Percentiles rank a stretch among this genome's conserved stretches.
phyloP scores from a whole-genome alignment of 768 basidiomycete species.

The Tulasnella sp. region DNA sequence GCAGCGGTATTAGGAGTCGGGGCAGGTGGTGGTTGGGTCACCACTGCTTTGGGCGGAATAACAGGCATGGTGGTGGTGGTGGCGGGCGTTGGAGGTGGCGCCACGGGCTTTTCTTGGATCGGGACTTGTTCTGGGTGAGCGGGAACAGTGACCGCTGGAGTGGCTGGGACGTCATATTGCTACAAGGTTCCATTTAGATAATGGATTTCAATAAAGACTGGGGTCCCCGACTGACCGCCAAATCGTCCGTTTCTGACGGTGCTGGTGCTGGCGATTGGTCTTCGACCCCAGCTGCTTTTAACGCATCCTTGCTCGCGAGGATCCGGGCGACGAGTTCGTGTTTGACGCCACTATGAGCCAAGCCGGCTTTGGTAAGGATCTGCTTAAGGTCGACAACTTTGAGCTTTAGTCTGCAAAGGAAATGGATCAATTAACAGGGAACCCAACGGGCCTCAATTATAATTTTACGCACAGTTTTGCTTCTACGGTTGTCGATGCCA shows the following conservation, averaged over 20 bases:
- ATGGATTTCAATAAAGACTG: background rate
- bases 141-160: background rate
- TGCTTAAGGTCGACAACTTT: slow-evolving; percentile 26
- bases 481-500: background rate
- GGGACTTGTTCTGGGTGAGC: background rate
- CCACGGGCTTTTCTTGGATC: background rate
- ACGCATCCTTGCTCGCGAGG: slow-evolving; percentile 13
- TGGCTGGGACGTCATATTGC: background rate
- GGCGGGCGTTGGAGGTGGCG: slow-evolving; percentile 2
- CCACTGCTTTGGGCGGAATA: slow-evolving; percentile 8
- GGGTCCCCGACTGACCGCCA: background rate
- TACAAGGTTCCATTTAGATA: background rate
- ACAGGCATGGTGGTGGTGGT: background rate
- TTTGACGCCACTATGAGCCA: slow-evolving; percentile 23
- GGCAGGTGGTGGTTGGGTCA: background rate
- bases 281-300: slow-evolving; percentile 1
- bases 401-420: slow-evolving; percentile 18
- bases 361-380: slow-evolving; percentile 17
- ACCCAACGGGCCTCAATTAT: too few relatives aligned
- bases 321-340: slow-evolving; percentile 24
- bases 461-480: slow-evolving; percentile 13
- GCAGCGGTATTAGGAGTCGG: background rate
- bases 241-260: background rate
- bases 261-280: background rate
- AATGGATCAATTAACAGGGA: background rate